Evolutionary conservation across 2,329 filamentous ascomycete genomes (phyloP).

Genomic region (Pyrenochaeta sp.): DNA sequence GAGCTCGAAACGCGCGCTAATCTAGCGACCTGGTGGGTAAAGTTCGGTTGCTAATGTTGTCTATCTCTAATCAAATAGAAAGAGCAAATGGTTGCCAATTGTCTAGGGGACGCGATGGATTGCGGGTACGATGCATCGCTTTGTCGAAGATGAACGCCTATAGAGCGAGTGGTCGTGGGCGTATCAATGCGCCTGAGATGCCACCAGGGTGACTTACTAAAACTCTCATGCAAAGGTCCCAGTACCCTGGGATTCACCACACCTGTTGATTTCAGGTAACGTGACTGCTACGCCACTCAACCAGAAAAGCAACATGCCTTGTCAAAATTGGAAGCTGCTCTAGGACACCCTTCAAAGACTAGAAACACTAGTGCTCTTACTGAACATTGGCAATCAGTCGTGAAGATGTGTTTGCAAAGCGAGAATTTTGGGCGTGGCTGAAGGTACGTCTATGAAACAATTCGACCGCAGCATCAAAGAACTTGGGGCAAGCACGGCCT

Average conservation of each 20-base stretch:
- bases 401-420: conserved; percentile 1
- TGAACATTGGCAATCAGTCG: background rate
- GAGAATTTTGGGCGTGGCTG: conserved; percentile 10
- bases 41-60: too few relatives aligned
- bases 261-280: background rate
- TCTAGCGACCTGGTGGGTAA: too few relatives aligned
- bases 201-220: background rate
- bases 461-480: conserved; percentile 23
- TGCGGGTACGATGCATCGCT: too few relatives aligned
- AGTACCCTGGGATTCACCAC: background rate
- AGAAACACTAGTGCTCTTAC: background rate
- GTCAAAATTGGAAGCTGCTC: background rate
- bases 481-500: conserved; percentile 15
- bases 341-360: background rate
- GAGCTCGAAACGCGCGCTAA: too few relatives aligned
- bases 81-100: too few relatives aligned
- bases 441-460: conserved; percentile 17
- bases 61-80: too few relatives aligned
- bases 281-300: background rate
- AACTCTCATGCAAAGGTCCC: background rate
- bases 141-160: background rate
- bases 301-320: background rate
- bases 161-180: background rate
- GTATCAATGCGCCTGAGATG: background rate
- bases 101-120: too few relatives aligned